These are phyloP conservation scores for Centella asiatica DNA, from an alignment of 129 eudicot genomes.

Conservation along the genomic window DNA sequence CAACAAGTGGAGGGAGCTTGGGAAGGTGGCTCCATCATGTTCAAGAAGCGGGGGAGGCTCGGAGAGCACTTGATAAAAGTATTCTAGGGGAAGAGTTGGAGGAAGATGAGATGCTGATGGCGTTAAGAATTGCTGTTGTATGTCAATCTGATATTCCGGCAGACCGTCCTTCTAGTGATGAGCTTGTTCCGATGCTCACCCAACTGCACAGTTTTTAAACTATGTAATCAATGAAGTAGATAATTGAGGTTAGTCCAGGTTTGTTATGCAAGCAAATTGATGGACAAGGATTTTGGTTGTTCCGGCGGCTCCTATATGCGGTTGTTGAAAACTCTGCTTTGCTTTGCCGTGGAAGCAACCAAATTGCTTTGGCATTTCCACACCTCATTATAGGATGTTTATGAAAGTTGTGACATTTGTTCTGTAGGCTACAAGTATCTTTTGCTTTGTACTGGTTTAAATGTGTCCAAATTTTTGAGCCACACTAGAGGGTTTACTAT, in stretches of 20 bases:
- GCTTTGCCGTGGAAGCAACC: constrained; percentile 45
- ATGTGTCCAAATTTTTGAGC: too few relatives aligned
- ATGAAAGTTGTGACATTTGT: neutral
- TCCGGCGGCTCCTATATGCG: constrained; percentile 22
- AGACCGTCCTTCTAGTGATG: constrained; percentile 83
- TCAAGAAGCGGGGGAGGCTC: constrained; percentile 66
- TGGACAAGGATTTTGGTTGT: constrained; percentile 27
- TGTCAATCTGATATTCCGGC: constrained; percentile 74
- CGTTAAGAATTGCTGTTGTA: constrained; percentile 69
- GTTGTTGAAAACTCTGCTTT: neutral
- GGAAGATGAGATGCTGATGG: constrained; percentile 93
- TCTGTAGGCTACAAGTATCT: too few relatives aligned
- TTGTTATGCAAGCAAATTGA: neutral
- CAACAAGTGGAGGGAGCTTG: constrained; percentile 44
- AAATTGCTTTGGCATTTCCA: constrained; percentile 15
- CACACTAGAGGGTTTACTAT: too few relatives aligned
- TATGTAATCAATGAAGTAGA: neutral
- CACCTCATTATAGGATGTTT: neutral
- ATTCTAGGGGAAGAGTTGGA: constrained; percentile 62
- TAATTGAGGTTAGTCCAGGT: neutral
- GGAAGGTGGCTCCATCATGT: constrained; percentile 73
- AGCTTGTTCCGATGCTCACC: constrained; percentile 91
- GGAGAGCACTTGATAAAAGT: constrained; percentile 78
- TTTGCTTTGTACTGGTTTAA: too few relatives aligned
- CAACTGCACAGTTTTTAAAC: constrained; percentile 70